These are phyloP conservation scores for Themeda triandra DNA, from an alignment of 176 grass and related monocot species.

Conservation along the genomic window DNA sequence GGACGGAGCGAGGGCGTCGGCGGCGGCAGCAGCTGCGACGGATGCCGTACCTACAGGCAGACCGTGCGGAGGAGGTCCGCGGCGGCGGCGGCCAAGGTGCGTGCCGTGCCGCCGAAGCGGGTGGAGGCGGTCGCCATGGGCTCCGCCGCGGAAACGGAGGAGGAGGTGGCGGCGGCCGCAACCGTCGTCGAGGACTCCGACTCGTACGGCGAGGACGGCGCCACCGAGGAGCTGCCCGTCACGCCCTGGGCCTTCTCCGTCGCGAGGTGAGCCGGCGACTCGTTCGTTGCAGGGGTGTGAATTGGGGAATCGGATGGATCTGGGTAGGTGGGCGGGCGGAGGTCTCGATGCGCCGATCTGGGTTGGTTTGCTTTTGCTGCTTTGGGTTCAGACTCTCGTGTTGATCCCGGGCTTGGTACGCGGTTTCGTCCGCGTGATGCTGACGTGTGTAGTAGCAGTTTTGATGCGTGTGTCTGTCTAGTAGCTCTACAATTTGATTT, in stretches of 20 bases:
- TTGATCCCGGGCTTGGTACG: constrained; percentile 22
- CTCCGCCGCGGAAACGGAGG: constrained; percentile 26
- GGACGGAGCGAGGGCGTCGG: constrained; percentile 17
- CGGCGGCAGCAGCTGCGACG: constrained; percentile 23
- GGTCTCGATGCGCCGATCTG: constrained; percentile 36
- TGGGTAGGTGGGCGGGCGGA: constrained; percentile 29
- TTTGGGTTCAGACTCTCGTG: not conserved
- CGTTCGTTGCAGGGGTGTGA: not conserved
- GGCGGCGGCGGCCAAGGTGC: constrained; percentile 29
- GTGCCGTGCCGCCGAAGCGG: constrained; percentile 24
- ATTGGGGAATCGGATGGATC: constrained; percentile 28
- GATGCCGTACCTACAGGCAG: constrained; percentile 35
- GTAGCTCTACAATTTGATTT: too few relatives aligned
- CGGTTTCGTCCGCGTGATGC: constrained; percentile 26
- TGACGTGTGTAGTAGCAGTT: not conserved
- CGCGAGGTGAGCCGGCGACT: constrained; percentile 65
- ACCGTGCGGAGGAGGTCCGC: constrained; percentile 31
- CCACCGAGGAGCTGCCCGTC: constrained; percentile 68
- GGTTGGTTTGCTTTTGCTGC: not conserved
- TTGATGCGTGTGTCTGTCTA: too few relatives aligned
- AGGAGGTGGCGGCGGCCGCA: constrained; percentile 4
- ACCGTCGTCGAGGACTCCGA: constrained; percentile 39
- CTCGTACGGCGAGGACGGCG: constrained; percentile 57
- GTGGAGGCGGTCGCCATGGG: constrained; percentile 42
- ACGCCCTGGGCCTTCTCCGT: constrained; percentile 87